Conservation (phyloP, 73 alveolate species). For the Paramecium sonneborni region DNA sequence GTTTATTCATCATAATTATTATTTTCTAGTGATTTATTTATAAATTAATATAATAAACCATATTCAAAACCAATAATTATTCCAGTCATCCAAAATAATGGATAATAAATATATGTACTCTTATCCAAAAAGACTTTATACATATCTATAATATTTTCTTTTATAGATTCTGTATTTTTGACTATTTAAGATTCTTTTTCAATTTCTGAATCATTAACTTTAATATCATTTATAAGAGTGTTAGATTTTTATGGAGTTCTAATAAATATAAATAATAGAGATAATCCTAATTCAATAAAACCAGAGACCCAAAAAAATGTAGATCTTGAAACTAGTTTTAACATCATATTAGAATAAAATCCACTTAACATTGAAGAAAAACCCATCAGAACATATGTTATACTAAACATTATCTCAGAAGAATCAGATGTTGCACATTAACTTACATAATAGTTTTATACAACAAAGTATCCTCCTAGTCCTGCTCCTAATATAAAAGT, state of each 20-base stretch:
- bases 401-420: conserved; percentile 2
- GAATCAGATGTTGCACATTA: neutral
- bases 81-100: neutral
- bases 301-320: neutral
- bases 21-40: neutral
- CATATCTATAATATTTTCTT: neutral
- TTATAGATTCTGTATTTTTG: neutral
- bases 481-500: conserved; percentile 27
- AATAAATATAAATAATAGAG: neutral
- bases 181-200: neutral
- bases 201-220: neutral
- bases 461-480: neutral
- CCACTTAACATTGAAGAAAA: conserved; percentile 6
- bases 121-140: neutral
- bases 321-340: neutral
- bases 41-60: conserved; percentile 8
- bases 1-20: neutral
- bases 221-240: neutral
- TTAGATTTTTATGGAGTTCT: neutral
- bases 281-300: neutral
- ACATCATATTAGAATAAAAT: neutral
- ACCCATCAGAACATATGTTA: neutral
- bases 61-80: conserved; percentile 17
- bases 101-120: neutral
- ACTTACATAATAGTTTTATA: conserved; percentile 33